Evolutionary conservation across 257 asterid species (phyloP).

Genomic region (Penstemon eatonii): DNA sequence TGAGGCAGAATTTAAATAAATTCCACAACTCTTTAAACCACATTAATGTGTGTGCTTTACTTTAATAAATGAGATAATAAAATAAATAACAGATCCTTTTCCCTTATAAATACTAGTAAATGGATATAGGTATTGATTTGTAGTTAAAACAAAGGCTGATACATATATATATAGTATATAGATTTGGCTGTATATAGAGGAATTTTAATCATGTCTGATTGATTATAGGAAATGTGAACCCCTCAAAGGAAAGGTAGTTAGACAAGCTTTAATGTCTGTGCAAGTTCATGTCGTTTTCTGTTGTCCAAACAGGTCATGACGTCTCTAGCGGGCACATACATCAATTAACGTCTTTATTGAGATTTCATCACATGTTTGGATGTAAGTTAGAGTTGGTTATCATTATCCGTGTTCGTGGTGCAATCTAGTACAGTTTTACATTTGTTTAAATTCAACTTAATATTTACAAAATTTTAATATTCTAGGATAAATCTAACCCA

Average conservation of each 20-base stretch:
- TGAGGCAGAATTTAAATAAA: too few species aligned
- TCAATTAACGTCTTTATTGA: background rate
- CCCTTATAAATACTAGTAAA: too few species aligned
- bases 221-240: background rate
- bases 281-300: conserved; percentile 19
- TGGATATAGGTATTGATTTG: background rate
- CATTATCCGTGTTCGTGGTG: too few species aligned
- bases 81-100: too few species aligned
- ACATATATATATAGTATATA: background rate
- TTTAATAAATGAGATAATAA: background rate
- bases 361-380: conserved; percentile 9
- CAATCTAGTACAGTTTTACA: too few species aligned
- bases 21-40: too few species aligned
- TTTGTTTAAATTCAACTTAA: background rate
- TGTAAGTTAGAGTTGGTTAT: background rate
- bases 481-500: too few species aligned
- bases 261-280: background rate
- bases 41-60: background rate
- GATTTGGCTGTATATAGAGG: conserved; percentile 5
- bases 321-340: too few species aligned
- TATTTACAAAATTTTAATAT: background rate
- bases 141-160: background rate
- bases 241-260: background rate
- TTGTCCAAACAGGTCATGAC: conserved; percentile 19
- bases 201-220: background rate